Conservation (phyloP, 805 yeast species). For the Naumovozyma dairenensis region DNA sequence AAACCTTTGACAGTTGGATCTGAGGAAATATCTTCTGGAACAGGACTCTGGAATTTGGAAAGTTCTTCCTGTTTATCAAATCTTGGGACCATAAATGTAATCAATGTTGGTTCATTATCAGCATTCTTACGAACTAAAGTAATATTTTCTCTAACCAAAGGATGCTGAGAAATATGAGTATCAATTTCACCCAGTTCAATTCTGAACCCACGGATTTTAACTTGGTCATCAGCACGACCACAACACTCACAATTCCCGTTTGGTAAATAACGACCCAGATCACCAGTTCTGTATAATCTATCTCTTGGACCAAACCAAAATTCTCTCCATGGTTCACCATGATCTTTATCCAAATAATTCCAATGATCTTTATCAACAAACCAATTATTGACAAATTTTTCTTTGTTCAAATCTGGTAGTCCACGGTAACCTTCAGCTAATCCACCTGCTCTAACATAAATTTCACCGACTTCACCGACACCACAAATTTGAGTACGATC, state of each 20-base stretch:
- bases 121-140: slow-evolving; percentile 87
- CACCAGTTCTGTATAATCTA: slow-evolving; percentile 93
- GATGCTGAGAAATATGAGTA: slow-evolving; percentile 91
- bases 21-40: slow-evolving; percentile 31
- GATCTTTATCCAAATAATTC: slow-evolving; percentile 44
- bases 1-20: slow-evolving; percentile 74
- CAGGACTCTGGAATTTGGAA: slow-evolving; percentile 34
- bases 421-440: slow-evolving; percentile 93
- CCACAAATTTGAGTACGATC: slow-evolving; percentile 90
- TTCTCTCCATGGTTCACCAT: slow-evolving; percentile 54
- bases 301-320: slow-evolving; percentile 93
- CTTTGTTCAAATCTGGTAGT: slow-evolving; percentile 75
- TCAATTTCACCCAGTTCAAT: slow-evolving; percentile 98
- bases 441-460: slow-evolving; percentile 97
- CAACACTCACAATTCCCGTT: slow-evolving; percentile 97
- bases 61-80: slow-evolving; percentile 41
- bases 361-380: slow-evolving; percentile 61
- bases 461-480: slow-evolving; percentile 98
- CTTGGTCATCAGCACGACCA: slow-evolving; percentile 98
- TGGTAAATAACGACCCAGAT: slow-evolving; percentile 89
- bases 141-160: slow-evolving; percentile 81
- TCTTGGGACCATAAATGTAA: slow-evolving; percentile 87
- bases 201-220: slow-evolving; percentile 95
- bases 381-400: slow-evolving; percentile 90
- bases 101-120: slow-evolving; percentile 83